phyloP scores from a whole-genome alignment of 768 basidiomycete genomes.

The Cystofilobasidium ferigula region DNA sequence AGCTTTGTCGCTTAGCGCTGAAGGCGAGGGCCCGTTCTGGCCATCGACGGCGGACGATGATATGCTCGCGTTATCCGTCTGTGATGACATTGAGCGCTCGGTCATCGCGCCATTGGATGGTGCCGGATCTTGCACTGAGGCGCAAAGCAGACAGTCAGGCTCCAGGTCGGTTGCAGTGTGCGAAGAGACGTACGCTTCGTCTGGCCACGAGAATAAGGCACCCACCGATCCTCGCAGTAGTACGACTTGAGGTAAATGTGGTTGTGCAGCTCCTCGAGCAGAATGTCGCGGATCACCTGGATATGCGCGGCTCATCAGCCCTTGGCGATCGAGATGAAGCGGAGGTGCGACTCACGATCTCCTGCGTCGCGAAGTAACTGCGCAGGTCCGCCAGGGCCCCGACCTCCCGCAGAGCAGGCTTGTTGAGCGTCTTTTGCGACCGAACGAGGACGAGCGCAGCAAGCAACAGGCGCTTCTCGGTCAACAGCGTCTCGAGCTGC shows the following conservation, averaged over 20 bases:
- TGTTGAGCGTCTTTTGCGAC: slow-evolving; percentile 80
- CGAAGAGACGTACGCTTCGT: slow-evolving; percentile 49
- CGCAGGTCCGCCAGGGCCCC: slow-evolving; percentile 86
- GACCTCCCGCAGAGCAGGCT: slow-evolving; percentile 83
- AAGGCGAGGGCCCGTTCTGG: background rate
- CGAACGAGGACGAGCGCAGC: slow-evolving; percentile 77
- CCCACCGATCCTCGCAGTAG: slow-evolving; percentile 91
- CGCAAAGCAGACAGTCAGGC: background rate
- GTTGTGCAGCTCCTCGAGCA: slow-evolving; percentile 88
- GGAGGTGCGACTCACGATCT: slow-evolving; percentile 53
- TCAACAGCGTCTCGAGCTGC: slow-evolving; percentile 80
- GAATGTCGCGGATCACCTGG: slow-evolving; percentile 83
- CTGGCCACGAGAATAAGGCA: slow-evolving; percentile 68
- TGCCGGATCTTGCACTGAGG: background rate
- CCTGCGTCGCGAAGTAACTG: slow-evolving; percentile 71
- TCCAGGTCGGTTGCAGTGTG: background rate
- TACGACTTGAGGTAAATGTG: slow-evolving; percentile 96
- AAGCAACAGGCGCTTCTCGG: slow-evolving; percentile 83
- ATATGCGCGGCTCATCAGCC: too few species aligned
- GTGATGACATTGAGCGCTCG: background rate
- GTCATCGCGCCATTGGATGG: background rate
- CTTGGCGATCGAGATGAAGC: too few species aligned
- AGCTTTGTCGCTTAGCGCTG: slow-evolving; percentile 11
- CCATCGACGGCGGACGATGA: background rate
- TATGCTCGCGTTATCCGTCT: background rate